Evolutionary conservation across 2,329 filamentous ascomycete species (phyloP), one percentile per base, ranked within the genome.

Genomic region (Aschersonia sp.): DNA sequence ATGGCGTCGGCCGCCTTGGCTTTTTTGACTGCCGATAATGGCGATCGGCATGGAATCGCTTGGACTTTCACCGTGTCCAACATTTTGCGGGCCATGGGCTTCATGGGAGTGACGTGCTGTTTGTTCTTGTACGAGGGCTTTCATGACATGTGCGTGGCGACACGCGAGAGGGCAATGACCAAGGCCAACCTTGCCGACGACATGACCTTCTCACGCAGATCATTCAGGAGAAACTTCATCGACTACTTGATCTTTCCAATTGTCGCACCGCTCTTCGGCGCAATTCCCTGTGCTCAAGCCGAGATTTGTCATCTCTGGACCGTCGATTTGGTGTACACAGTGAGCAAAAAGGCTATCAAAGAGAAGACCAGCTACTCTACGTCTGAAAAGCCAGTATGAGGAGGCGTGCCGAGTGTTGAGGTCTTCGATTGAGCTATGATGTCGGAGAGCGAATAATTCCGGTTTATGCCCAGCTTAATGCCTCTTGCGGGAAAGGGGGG

Each of bases 231-330:
- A 51, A 81, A 82, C 58, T 70, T 73, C 46, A 55, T 77, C 43
- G 82, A 86, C 61, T 82, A 83, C 51, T 56, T 78, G 50, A 69
- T 80, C 57, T 80, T 84, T 30, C 82, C 82, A 0, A 59, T 85
- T 7, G 79, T 84, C 7, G 82, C 81, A 4, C 80, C 81, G 1
- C 54, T 85, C 3, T 86, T 80, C 55, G 82, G 82, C 20, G 74
- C 80, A 0, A 74, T 85, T 20, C 83, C 83, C 0, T 77, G 78
- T 43, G 70, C 80, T 4, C 80, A 85, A 52, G 83, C 83, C 2
- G 76, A 83, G 53, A 63, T 85, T 48, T 77, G 72, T 57, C 83
- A 87, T 59, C 78, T 86, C 57, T 86, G 80, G 74, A 84, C 79
- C 0, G 67, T 81, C 35, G 71, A 83, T 48, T 60, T 87, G 54